Evolutionary conservation across 106 monocot species (phyloP).

Genomic region (Allium fistulosum): DNA sequence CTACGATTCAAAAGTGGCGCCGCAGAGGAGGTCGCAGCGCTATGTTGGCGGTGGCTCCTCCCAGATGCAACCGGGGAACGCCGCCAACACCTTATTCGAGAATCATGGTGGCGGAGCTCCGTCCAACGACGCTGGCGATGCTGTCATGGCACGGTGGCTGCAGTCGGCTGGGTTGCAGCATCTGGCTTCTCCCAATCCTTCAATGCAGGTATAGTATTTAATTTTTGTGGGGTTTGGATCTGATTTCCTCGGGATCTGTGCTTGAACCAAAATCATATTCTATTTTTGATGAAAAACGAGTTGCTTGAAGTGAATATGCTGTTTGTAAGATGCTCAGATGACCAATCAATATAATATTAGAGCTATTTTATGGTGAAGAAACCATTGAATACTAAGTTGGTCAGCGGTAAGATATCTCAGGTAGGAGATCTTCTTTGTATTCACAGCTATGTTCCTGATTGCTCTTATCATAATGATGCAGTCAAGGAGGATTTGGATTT

Average conservation of each 20-base stretch:
- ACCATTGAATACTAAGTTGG: background rate
- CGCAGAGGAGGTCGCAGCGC: conserved; percentile 66
- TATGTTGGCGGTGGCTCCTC: conserved; percentile 40
- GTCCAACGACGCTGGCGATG: conserved; percentile 47
- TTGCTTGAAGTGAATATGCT: background rate
- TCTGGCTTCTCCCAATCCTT: conserved; percentile 60
- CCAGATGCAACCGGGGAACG: conserved; percentile 49
- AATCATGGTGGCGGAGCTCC: conserved; percentile 4
- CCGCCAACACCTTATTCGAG: conserved; percentile 30
- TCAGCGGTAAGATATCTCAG: background rate
- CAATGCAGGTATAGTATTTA: conserved; percentile 45
- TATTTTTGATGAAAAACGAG: background rate
- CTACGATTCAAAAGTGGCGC: conserved; percentile 41
- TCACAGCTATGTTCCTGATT: background rate
- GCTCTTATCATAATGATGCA: background rate
- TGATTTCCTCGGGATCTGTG: background rate
- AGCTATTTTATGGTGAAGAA: background rate
- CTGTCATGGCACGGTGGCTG: conserved; percentile 78
- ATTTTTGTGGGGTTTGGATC: background rate
- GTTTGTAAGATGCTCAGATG: background rate
- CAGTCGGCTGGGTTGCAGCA: conserved; percentile 90
- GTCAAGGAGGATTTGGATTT: too few species aligned
- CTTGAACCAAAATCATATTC: background rate
- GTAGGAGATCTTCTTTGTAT: background rate
- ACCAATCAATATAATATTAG: background rate